Conservation (phyloP, 306 rosid species). For the Cucurbita maxima region DNA sequence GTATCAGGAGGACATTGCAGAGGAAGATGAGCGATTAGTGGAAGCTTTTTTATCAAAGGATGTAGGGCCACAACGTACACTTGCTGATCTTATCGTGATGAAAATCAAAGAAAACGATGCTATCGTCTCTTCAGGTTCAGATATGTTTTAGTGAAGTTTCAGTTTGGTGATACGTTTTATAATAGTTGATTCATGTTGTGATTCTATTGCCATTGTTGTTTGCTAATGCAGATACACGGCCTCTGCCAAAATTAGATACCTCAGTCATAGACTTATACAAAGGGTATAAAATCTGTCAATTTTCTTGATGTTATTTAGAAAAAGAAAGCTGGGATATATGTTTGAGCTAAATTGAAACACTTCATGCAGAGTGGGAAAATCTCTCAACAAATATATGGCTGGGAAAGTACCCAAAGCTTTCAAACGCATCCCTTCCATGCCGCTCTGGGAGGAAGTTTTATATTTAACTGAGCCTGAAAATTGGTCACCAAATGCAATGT, state of each 20-base stretch:
- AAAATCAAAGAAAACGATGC: constrained; percentile 60
- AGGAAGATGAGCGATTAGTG: constrained; percentile 53
- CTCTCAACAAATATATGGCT: constrained; percentile 46
- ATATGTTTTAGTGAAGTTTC: background rate
- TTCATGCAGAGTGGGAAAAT: constrained; percentile 45
- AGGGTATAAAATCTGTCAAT: constrained; percentile 31
- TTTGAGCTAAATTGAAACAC: background rate
- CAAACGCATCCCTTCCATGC: constrained; percentile 58
- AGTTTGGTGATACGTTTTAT: background rate
- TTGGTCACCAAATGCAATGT: constrained; percentile 90
- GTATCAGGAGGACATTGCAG: constrained; percentile 41
- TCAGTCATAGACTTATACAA: constrained; percentile 53
- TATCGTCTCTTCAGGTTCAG: constrained; percentile 34
- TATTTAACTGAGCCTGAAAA: constrained; percentile 78
- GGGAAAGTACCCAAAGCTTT: constrained; percentile 76
- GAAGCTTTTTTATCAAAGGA: constrained; percentile 45
- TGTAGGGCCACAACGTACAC: constrained; percentile 32
- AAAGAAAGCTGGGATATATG: background rate
- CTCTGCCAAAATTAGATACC: constrained; percentile 52
- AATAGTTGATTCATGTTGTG: background rate
- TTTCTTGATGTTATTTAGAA: background rate
- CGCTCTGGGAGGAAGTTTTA: constrained; percentile 67
- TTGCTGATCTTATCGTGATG: constrained; percentile 50
- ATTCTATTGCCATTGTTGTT: constrained; percentile 1
- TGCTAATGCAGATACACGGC: constrained; percentile 42